Percentiles rank a stretch among this genome's conserved stretches.
Evolutionary conservation across 192 early-diverging fungal genomes (phyloP).

Genomic region (Thamnidium elegans): DNA sequence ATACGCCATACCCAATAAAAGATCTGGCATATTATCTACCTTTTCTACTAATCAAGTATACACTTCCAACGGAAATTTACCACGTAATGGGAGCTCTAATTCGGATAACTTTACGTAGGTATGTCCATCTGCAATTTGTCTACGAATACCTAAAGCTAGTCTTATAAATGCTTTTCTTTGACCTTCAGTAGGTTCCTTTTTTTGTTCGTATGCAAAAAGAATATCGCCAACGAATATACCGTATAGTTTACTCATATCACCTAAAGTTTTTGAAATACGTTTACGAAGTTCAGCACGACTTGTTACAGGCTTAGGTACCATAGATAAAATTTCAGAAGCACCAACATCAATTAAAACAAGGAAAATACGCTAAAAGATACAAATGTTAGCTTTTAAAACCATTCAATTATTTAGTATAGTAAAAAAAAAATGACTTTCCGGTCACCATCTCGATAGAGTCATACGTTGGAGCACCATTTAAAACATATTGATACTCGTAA

Average conservation of each 20-base stretch:
- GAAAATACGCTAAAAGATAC: conserved; percentile 19
- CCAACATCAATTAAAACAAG: conserved; percentile 31
- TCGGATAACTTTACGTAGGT: conserved; percentile 25
- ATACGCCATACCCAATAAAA: conserved; percentile 32
- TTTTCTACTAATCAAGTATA: conserved; percentile 29
- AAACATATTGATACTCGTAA: conserved; percentile 22
- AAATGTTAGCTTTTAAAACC: background rate
- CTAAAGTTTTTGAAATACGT: conserved; percentile 32
- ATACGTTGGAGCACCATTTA: background rate
- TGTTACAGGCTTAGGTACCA: conserved; percentile 29
- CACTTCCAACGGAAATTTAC: conserved; percentile 33
- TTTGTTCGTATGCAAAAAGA: background rate
- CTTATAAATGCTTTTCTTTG: conserved; percentile 15
- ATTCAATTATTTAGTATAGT: background rate
- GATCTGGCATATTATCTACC: conserved; percentile 37
- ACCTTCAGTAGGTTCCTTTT: background rate
- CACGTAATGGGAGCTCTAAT: conserved; percentile 38
- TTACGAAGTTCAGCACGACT: conserved; percentile 38
- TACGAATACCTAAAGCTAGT: conserved; percentile 7
- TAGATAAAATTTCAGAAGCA: conserved; percentile 31
- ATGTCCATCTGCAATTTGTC: conserved; percentile 35
- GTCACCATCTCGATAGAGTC: conserved; percentile 25
- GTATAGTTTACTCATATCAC: conserved; percentile 34
- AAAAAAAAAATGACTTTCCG: conserved; percentile 32
- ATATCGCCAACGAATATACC: conserved; percentile 13